Evolutionary conservation across 805 yeast genomes (phyloP), one percentile per base, ranked within the genome.

Genomic region (Candida hispaniensis): DNA sequence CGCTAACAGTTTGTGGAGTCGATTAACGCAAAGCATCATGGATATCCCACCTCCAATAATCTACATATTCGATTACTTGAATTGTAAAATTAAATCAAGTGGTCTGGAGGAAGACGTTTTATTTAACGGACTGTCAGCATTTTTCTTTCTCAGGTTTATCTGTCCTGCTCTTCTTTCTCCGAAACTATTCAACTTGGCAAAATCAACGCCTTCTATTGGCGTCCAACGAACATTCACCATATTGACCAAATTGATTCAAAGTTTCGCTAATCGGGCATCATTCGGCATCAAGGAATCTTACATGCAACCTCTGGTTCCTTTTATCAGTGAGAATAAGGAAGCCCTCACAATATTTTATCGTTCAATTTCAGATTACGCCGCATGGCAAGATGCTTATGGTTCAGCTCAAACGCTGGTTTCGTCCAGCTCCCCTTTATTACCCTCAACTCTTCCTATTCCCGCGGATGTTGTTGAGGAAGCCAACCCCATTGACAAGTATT

Each of bases 121-220:
- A 0, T 60, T 78, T 40, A 78, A 85, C 49, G 79, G 93, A 32
- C 59, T 86, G 18, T 70, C 91, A 13, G 85, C 94, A 1, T 80
- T 91, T 48, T 59, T 88, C 8, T 91, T 88, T 52, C 58, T 88
- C 41, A 62, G 95, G 41, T 81, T 77, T 54, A 69, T 85, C 44
- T 85, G 95, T 48, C 97, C 98, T 0, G 94, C 94, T 0, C 69
- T 88, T 17, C 58, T 91, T 50, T 86, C 83, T 48, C 98, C 98
- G 0, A 83, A 82, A 48, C 55, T 86, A 30, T 85, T 83, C 53
- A 74, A 75, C 41, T 60, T 91, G 32, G 71, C 82, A 0, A 66
- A 70, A 34, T 64, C 69, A 21, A 88, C 80, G 46, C 82, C 83
- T 41, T 66, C 74, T 6, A 82, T 85, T 2, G 64, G 64, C 7